Conservation (phyloP, 1,284 basidiomycete genomes). For the Ganoderma lucidum region DNA sequence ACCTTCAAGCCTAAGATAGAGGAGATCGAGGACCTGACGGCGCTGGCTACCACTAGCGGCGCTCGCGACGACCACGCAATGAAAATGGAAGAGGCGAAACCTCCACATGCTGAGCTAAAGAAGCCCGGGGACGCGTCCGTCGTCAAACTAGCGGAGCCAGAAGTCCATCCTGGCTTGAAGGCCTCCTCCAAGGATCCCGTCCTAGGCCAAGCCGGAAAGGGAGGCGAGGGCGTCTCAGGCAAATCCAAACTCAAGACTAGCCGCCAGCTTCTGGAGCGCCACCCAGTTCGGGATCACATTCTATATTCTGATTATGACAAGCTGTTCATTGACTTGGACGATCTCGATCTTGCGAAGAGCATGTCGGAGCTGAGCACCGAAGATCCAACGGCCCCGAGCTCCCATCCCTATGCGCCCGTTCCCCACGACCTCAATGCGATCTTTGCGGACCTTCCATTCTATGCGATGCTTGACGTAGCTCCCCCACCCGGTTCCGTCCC, state of each 20-base stretch:
- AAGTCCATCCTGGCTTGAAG: slow-evolving; percentile 36
- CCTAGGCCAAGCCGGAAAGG: slow-evolving; percentile 42
- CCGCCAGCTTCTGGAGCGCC: slow-evolving; percentile 61
- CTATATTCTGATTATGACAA: slow-evolving; percentile 64
- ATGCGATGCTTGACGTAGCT: slow-evolving; percentile 70
- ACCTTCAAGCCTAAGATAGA: slow-evolving; percentile 65
- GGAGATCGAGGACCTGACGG: slow-evolving; percentile 65
- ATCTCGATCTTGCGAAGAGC: slow-evolving; percentile 42
- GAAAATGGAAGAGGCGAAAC: slow-evolving; percentile 44
- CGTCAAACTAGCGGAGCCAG: slow-evolving; percentile 19
- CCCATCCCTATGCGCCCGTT: slow-evolving; percentile 34
- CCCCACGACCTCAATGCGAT: slow-evolving; percentile 45
- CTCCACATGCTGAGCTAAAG: slow-evolving; percentile 4
- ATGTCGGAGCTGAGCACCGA: slow-evolving; percentile 49
- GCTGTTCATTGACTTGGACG: slow-evolving; percentile 66
- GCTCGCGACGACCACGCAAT: slow-evolving; percentile 37
- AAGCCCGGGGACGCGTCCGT: slow-evolving; percentile 11
- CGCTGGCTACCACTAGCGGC: slow-evolving; percentile 42
- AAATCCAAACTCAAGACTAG: slow-evolving; percentile 49
- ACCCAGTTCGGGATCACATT: slow-evolving; percentile 64
- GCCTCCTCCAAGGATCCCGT: slow-evolving; percentile 53
- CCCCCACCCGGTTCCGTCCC: slow-evolving; percentile 54
- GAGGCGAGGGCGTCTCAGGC: slow-evolving; percentile 37
- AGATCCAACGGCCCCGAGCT: slow-evolving; percentile 36
- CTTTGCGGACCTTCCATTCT: slow-evolving; percentile 45